A percentile compares a stretch with the other conserved stretches of the same genome.
These are phyloP conservation scores for Euphorbia peplus DNA, from an alignment of 345 rosid species.

Conservation along the genomic window DNA sequence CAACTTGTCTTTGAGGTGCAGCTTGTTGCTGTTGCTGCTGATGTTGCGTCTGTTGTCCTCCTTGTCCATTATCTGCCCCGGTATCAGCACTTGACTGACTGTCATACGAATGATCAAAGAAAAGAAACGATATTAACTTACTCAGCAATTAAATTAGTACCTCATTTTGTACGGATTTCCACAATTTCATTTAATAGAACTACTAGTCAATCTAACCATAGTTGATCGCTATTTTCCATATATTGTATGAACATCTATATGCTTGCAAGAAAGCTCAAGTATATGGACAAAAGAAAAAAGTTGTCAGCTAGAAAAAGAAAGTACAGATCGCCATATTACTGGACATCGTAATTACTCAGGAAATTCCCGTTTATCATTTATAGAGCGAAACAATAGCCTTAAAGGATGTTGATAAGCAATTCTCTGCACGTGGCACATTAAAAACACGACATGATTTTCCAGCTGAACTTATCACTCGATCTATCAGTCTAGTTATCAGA, in stretches of 20 bases:
- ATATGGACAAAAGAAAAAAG: neutral
- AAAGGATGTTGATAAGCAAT: neutral
- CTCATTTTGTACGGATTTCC: neutral
- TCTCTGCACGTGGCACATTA: neutral
- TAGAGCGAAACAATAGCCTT: neutral
- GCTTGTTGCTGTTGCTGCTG: constrained; percentile 66
- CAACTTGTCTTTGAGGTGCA: constrained; percentile 68
- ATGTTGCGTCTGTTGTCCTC: constrained; percentile 32
- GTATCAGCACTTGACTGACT: constrained; percentile 38
- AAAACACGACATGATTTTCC: neutral
- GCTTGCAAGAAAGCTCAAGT: neutral
- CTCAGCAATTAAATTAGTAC: neutral
- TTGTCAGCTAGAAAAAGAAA: neutral
- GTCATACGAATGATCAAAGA: constrained; percentile 9
- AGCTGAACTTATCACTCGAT: neutral
- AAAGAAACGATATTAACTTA: neutral
- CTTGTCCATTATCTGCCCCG: constrained; percentile 49
- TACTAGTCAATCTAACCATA: neutral
- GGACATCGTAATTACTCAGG: neutral
- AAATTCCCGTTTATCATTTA: neutral
- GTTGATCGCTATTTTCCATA: neutral
- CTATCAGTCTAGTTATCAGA: neutral
- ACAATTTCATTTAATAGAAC: neutral
- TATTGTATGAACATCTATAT: neutral
- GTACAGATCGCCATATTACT: neutral